These are phyloP conservation scores for Oryza glumipatula DNA, from an alignment of 176 grass and related monocot species.

Conservation along the genomic window DNA sequence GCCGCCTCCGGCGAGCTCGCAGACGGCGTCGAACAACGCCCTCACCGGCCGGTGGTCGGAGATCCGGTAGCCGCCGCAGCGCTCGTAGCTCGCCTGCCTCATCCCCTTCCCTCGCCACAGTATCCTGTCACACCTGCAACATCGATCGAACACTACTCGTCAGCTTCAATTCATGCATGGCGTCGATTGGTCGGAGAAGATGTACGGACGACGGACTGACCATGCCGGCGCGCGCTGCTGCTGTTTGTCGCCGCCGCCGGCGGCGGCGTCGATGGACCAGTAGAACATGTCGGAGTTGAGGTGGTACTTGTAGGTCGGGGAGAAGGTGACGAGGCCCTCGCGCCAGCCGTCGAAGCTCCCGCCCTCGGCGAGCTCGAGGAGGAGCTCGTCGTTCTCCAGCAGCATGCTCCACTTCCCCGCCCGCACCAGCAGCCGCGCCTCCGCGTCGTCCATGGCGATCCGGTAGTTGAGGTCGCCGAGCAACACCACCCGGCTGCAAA, in stretches of 20 bases:
- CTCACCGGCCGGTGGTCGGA: slow-evolving; percentile 86
- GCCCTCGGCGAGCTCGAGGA: slow-evolving; percentile 55
- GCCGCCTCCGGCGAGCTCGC: slow-evolving; percentile 8
- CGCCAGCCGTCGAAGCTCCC: slow-evolving; percentile 64
- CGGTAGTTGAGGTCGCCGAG: slow-evolving; percentile 92
- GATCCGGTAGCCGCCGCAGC: slow-evolving; percentile 57
- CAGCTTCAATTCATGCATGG: background rate
- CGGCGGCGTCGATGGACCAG: slow-evolving; percentile 30
- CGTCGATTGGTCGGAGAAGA: background rate
- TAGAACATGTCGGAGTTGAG: slow-evolving; percentile 65
- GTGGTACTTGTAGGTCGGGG: slow-evolving; percentile 82
- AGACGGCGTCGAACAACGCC: slow-evolving; percentile 62
- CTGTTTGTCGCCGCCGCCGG: slow-evolving; percentile 14
- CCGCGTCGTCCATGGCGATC: slow-evolving; percentile 56
- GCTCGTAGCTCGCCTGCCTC: slow-evolving; percentile 67
- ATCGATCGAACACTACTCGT: background rate
- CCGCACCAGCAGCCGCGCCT: slow-evolving; percentile 55
- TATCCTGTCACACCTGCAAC: slow-evolving; percentile 80
- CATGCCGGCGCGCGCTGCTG: slow-evolving; percentile 72
- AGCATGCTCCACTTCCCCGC: slow-evolving; percentile 66
- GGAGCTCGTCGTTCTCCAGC: slow-evolving; percentile 76
- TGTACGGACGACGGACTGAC: slow-evolving; percentile 20
- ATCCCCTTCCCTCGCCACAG: slow-evolving; percentile 73
- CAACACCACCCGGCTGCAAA: slow-evolving; percentile 61
- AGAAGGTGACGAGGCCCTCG: slow-evolving; percentile 72